A percentile compares a stretch with the other conserved stretches of the same genome.
Conservation (phyloP, 305 asterid species). For the Fraxinus sp. region DNA sequence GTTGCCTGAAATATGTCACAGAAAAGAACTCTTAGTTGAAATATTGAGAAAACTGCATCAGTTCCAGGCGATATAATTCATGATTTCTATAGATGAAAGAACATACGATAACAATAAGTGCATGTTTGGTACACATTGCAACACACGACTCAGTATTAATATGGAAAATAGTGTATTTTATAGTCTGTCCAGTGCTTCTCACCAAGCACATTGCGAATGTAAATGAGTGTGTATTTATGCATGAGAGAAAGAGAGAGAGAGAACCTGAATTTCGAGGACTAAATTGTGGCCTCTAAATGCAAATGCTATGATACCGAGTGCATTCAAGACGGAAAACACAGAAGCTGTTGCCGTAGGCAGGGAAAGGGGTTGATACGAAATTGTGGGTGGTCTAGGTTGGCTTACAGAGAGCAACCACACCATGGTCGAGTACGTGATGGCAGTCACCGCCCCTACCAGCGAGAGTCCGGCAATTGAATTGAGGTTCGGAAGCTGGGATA, state of each 20-base stretch:
- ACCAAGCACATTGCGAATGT: not conserved
- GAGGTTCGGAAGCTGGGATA: conserved; percentile 92
- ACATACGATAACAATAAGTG: not conserved
- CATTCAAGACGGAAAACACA: conserved; percentile 66
- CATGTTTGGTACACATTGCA: not conserved
- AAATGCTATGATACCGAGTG: conserved; percentile 88
- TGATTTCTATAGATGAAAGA: not conserved
- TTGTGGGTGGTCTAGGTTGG: conserved; percentile 76
- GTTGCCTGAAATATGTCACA: conserved; percentile 59
- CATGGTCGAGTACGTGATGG: conserved; percentile 86
- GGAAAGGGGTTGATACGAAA: conserved; percentile 68
- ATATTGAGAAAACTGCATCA: not conserved
- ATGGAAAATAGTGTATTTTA: not conserved
- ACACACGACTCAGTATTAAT: not conserved
- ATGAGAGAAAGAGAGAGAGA: not conserved
- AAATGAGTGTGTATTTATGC: not conserved
- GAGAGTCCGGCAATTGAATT: conserved; percentile 97
- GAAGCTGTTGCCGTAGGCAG: conserved; percentile 63
- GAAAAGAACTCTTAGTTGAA: not conserved
- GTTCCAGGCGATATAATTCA: not conserved
- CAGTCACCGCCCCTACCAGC: conserved; percentile 90
- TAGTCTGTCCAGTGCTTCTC: not conserved
- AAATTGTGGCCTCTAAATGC: conserved; percentile 94
- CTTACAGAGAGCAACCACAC: conserved; percentile 93
- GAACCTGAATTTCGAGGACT: conserved; percentile 86